A percentile compares a stretch with the other conserved stretches of the same genome.
Evolutionary conservation across 495 filamentous ascomycete species (phyloP).

Genomic region (Xylaria scruposa): DNA sequence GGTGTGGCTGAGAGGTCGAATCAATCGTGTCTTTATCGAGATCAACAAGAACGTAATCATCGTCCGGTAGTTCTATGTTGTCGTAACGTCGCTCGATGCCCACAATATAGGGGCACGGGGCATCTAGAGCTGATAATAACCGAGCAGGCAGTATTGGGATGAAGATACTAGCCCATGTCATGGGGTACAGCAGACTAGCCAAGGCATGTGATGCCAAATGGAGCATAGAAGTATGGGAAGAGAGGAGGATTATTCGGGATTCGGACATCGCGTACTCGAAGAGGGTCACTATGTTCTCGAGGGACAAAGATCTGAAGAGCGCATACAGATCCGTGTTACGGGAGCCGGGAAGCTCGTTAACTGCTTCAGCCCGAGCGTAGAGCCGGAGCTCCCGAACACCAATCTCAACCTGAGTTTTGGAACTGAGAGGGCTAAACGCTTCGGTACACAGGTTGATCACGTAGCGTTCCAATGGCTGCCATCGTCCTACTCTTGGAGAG

Average conservation of each 20-base stretch:
- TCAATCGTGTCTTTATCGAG: conserved; percentile 89
- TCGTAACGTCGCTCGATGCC: conserved; percentile 95
- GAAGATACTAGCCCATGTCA: conserved; percentile 91
- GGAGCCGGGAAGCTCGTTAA: conserved; percentile 92
- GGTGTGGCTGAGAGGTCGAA: conserved; percentile 71
- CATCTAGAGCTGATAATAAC: conserved; percentile 86
- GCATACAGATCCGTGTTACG: conserved; percentile 93
- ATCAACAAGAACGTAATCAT: conserved; percentile 95
- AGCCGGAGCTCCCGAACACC: conserved; percentile 87
- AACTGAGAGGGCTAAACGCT: conserved; percentile 87
- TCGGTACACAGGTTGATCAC: conserved; percentile 98
- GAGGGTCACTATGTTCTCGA: conserved; percentile 88
- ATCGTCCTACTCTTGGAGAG: conserved; percentile 90
- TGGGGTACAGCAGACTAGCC: conserved; percentile 82
- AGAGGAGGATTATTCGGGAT: conserved; percentile 93
- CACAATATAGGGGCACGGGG: conserved; percentile 95
- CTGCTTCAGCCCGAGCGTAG: conserved; percentile 90
- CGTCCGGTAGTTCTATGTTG: conserved; percentile 88
- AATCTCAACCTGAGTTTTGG: conserved; percentile 94
- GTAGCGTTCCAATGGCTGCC: conserved; percentile 96
- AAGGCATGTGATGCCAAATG: conserved; percentile 88
- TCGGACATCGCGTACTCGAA: conserved; percentile 94
- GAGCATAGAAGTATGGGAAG: conserved; percentile 95
- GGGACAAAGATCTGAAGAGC: conserved; percentile 84
- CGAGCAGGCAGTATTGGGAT: conserved; percentile 91